A percentile compares a stretch with the other conserved stretches of the same genome.
Evolutionary conservation across 1,284 basidiomycete species (phyloP).

Genomic region (Rhizoctonia solani): DNA sequence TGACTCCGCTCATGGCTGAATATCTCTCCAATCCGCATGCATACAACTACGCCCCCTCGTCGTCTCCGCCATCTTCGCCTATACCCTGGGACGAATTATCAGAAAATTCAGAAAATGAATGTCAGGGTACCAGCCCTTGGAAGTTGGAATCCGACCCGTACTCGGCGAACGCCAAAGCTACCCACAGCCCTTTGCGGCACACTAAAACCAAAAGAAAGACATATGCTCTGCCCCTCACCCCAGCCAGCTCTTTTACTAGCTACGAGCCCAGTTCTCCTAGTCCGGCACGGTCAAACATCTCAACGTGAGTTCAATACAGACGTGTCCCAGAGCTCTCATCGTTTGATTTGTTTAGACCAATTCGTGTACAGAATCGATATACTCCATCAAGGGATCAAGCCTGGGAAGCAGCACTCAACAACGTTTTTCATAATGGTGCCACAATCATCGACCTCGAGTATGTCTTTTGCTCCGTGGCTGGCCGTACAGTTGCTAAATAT

Average conservation of each 20-base stretch:
- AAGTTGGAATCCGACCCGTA: slow-evolving; percentile 24
- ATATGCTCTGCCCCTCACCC: not conserved
- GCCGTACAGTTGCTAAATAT: not conserved
- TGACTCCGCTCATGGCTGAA: slow-evolving; percentile 7
- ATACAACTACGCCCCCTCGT: slow-evolving; percentile 16
- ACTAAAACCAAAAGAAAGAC: not conserved
- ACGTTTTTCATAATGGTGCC: slow-evolving; percentile 5
- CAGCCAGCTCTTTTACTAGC: slow-evolving; percentile 14
- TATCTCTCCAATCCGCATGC: slow-evolving; percentile 19
- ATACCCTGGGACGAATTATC: not conserved
- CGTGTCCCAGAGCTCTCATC: not conserved
- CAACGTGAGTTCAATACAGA: not conserved
- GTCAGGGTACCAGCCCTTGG: slow-evolving; percentile 5
- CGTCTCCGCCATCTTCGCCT: slow-evolving; percentile 28
- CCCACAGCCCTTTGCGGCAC: slow-evolving; percentile 15
- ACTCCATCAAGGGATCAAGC: not conserved
- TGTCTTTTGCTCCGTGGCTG: not conserved
- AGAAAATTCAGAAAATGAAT: not conserved
- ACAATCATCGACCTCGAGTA: slow-evolving; percentile 21
- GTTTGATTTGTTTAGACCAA: not conserved
- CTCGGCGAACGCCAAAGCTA: slow-evolving; percentile 31
- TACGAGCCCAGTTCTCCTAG: not conserved
- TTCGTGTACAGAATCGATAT: not conserved
- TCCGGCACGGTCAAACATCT: not conserved
- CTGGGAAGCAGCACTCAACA: slow-evolving; percentile 18